These are phyloP conservation scores for Mycena vulgaris DNA, from an alignment of 768 basidiomycete species.

Conservation along the genomic window DNA sequence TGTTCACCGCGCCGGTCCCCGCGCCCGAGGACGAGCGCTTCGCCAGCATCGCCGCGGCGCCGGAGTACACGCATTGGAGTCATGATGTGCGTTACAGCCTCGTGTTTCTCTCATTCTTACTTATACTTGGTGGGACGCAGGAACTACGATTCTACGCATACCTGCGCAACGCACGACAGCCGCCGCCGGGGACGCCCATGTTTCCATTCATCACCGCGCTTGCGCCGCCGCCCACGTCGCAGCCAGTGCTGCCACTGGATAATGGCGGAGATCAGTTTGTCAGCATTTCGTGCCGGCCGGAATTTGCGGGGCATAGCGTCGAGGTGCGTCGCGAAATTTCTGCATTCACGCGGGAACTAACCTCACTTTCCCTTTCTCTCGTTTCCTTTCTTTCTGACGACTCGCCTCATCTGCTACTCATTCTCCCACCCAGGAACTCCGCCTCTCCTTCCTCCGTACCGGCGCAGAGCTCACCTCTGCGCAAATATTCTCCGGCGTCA, in stretches of 20 bases:
- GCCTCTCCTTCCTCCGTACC: conserved; percentile 53
- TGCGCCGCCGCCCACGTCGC: background rate
- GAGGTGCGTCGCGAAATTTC: conserved; percentile 52
- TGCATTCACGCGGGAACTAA: background rate
- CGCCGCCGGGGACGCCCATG: conserved; percentile 30
- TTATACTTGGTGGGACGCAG: conserved; percentile 33
- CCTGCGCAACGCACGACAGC: conserved; percentile 42
- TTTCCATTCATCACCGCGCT: background rate
- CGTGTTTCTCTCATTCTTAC: background rate
- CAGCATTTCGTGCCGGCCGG: conserved; percentile 49
- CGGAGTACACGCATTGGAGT: conserved; percentile 48
- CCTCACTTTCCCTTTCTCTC: background rate
- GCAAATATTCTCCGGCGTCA: conserved; percentile 23
- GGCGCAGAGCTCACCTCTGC: conserved; percentile 42
- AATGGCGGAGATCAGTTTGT: conserved; percentile 45
- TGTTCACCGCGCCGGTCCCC: conserved; percentile 44
- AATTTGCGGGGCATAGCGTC: conserved; percentile 57
- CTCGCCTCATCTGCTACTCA: background rate
- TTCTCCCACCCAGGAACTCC: conserved; percentile 54
- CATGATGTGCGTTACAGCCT: conserved; percentile 48
- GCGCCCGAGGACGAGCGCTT: conserved; percentile 39
- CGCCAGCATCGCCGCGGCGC: conserved; percentile 49
- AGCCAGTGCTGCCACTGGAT: conserved; percentile 21
- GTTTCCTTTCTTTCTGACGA: background rate
- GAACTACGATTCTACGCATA: conserved; percentile 54